These are phyloP conservation scores for Pythium coloratum DNA, from an alignment of 352 stramenopile species.

Conservation along the genomic window DNA sequence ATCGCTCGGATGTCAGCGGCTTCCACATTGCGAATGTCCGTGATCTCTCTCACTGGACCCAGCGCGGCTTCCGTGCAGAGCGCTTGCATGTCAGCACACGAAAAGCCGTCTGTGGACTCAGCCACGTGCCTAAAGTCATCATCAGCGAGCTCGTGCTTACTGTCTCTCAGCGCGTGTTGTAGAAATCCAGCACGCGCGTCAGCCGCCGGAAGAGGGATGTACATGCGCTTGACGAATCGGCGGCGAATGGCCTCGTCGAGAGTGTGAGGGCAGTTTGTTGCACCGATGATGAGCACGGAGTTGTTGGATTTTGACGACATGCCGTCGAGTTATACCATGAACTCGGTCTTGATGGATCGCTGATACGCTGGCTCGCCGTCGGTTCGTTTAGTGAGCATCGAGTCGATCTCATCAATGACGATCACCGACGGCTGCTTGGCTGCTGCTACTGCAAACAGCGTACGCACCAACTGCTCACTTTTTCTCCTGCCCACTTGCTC, in stretches of 20 bases:
- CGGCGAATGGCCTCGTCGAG: neutral
- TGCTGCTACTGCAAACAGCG: neutral
- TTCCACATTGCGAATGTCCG: neutral
- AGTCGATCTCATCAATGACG: conserved; percentile 10
- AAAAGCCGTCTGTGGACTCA: neutral
- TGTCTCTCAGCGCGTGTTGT: neutral
- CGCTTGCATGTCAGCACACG: neutral
- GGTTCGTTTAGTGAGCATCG: neutral
- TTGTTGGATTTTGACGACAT: neutral
- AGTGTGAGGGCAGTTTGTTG: conserved; percentile 1
- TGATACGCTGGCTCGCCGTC: neutral
- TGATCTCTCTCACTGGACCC: neutral
- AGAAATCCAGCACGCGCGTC: neutral
- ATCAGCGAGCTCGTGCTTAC: neutral
- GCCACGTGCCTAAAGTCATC: neutral
- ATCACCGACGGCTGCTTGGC: conserved; percentile 7
- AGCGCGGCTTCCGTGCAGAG: neutral
- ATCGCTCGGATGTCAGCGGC: neutral
- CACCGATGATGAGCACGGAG: neutral
- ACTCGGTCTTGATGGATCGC: conserved; percentile 5
- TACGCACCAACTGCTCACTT: neutral
- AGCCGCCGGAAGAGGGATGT: neutral
- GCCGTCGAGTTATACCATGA: neutral
- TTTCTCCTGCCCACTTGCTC: conserved; percentile 2
- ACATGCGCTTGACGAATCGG: conserved; percentile 1